These are phyloP conservation scores for Coniferiporia weirii DNA, from an alignment of 1,284 basidiomycete species.

Conservation along the genomic window DNA sequence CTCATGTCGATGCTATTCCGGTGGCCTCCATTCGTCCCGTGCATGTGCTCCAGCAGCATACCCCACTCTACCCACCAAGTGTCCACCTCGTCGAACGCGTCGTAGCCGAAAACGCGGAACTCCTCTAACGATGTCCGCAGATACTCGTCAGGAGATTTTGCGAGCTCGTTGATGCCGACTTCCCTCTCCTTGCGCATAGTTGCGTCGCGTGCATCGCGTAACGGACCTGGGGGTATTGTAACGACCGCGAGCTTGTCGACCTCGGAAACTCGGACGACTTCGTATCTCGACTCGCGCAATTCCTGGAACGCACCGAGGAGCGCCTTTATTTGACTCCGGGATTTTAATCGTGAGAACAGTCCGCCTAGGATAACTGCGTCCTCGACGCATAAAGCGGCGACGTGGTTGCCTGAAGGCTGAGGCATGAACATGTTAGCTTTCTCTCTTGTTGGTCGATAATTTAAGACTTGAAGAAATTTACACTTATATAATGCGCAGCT, in stretches of 20 bases:
- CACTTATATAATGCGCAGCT: constrained; percentile 41
- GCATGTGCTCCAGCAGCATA: constrained; percentile 7
- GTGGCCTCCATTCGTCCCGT: background rate
- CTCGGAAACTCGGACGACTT: constrained; percentile 33
- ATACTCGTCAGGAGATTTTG: constrained; percentile 5
- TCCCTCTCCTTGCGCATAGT: constrained; percentile 28
- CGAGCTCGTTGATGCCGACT: constrained; percentile 8
- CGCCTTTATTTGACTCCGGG: constrained; percentile 41
- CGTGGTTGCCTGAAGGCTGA: constrained; percentile 8
- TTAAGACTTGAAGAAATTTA: constrained; percentile 19
- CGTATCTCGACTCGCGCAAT: constrained; percentile 36
- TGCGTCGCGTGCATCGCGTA: constrained; percentile 37
- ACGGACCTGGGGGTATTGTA: constrained; percentile 34
- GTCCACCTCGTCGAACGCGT: constrained; percentile 15
- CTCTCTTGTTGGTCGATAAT: background rate
- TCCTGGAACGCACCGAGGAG: constrained; percentile 51
- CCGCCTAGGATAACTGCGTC: constrained; percentile 53
- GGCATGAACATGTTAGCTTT: background rate
- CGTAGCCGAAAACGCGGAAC: constrained; percentile 9
- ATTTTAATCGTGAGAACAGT: constrained; percentile 48
- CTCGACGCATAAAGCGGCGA: constrained; percentile 34
- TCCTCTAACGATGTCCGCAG: constrained; percentile 5
- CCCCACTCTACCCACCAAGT: constrained; percentile 18
- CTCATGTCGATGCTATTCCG: background rate
- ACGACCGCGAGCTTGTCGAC: constrained; percentile 34